Percentiles rank a stretch among this genome's conserved stretches.
phyloP scores from a whole-genome alignment of 768 basidiomycete species.

The Phlebiopsis flavidoalba region DNA sequence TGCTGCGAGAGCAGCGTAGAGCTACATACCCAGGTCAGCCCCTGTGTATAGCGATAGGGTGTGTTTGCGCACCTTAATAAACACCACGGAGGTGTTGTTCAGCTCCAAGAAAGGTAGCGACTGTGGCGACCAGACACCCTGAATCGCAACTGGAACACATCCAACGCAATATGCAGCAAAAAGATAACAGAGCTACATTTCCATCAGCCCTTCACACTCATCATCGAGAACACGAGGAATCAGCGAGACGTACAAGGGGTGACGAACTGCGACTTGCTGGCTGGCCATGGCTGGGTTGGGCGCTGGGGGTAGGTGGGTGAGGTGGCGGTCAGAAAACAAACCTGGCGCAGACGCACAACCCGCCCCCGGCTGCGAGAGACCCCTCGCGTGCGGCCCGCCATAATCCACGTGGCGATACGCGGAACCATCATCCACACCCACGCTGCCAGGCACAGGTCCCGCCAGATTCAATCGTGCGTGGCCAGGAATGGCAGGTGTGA shows the following conservation, averaged over 20 bases:
- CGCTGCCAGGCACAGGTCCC: neutral
- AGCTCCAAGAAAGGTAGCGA: slow-evolving; percentile 71
- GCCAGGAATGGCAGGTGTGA: neutral
- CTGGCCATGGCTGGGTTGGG: slow-evolving; percentile 8
- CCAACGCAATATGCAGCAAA: slow-evolving; percentile 74
- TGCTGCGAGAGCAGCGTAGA: slow-evolving; percentile 62
- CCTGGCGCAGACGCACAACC: neutral
- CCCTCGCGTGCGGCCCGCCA: neutral
- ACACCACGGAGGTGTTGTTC: slow-evolving; percentile 74
- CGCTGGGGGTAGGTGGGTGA: neutral
- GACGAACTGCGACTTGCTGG: slow-evolving; percentile 6
- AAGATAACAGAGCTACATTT: slow-evolving; percentile 56
- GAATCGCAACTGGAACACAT: slow-evolving; percentile 72
- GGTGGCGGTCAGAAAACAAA: neutral
- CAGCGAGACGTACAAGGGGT: slow-evolving; percentile 11
- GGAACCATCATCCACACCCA: neutral
- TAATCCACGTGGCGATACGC: neutral
- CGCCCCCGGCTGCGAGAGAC: neutral
- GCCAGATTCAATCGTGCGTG: neutral
- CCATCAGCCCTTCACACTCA: neutral
- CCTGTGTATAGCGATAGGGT: neutral
- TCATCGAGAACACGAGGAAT: neutral
- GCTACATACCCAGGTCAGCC: slow-evolving; percentile 32
- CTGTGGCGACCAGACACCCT: slow-evolving; percentile 62
- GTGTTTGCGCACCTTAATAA: slow-evolving; percentile 59